phyloP scores from a whole-genome alignment of 306 rosid species.

The Casuarina glauca region DNA sequence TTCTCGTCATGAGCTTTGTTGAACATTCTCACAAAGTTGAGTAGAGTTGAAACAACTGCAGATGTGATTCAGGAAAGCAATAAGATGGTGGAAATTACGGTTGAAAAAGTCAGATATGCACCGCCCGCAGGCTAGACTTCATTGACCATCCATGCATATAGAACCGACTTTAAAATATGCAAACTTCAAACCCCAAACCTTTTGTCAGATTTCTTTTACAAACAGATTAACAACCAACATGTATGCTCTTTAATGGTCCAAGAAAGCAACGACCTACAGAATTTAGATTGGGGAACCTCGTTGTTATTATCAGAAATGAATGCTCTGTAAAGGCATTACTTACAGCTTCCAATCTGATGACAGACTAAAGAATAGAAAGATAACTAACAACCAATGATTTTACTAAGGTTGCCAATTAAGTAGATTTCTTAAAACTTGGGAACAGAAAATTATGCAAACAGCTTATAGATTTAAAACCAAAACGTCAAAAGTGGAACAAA shows the following conservation, averaged over 20 bases:
- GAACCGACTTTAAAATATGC: neutral
- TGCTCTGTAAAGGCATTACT: slow-evolving; percentile 1
- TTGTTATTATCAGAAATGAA: neutral
- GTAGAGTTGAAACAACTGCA: slow-evolving; percentile 76
- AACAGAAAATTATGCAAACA: slow-evolving; percentile 12
- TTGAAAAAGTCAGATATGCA: neutral
- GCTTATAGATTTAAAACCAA: slow-evolving; percentile 11
- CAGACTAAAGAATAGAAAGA: neutral
- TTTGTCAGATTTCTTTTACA: neutral
- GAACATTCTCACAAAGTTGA: slow-evolving; percentile 78
- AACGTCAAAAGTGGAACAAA: neutral
- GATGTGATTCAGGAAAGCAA: slow-evolving; percentile 24
- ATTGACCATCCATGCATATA: neutral
- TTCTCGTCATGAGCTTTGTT: slow-evolving; percentile 76
- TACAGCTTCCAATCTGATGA: slow-evolving; percentile 18
- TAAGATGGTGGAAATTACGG: slow-evolving; percentile 5
- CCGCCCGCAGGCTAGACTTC: neutral
- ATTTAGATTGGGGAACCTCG: slow-evolving; percentile 12
- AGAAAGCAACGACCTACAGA: neutral
- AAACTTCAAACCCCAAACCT: neutral
- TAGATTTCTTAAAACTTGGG: neutral
- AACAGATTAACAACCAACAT: neutral
- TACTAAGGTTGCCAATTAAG: neutral
- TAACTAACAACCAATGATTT: neutral
- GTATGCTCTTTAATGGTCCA: neutral